phyloP scores from a whole-genome alignment of 2,329 filamentous ascomycete genomes.

The Gremmenia infestans region DNA sequence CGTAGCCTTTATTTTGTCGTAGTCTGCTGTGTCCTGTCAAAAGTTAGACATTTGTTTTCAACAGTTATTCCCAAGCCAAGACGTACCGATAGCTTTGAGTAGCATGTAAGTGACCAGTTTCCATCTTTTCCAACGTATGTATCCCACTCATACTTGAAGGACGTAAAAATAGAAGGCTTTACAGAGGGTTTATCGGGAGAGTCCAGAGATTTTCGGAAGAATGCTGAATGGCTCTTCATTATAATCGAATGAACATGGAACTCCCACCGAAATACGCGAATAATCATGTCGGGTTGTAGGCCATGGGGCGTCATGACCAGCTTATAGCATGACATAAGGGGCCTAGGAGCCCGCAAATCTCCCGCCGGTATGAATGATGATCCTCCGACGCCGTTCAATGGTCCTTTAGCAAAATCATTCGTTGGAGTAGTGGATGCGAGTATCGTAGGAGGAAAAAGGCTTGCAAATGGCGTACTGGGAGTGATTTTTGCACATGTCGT shows the following conservation, averaged over 20 bases:
- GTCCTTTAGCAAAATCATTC: no score
- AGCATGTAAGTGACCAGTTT: not conserved
- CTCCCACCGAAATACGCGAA: not conserved
- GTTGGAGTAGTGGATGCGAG: no score
- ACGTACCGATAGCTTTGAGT: not conserved
- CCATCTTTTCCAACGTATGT: not conserved
- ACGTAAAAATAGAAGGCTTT: not conserved
- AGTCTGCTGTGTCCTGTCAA: not conserved
- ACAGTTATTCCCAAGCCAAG: not conserved
- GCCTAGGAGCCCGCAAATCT: not conserved
- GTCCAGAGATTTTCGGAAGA: conserved; percentile 3
- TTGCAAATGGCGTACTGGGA: no score
- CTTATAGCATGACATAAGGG: not conserved
- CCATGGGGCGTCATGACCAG: not conserved
- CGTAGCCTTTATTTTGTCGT: not conserved
- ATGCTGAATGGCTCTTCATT: not conserved
- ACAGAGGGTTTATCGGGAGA: not conserved
- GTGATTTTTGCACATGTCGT: no score
- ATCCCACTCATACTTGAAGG: conserved; percentile 2
- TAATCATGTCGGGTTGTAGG: not conserved
- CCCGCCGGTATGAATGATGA: not conserved
- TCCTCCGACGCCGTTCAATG: not conserved
- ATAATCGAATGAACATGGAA: not conserved
- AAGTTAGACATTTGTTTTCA: not conserved
- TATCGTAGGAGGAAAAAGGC: no score